phyloP scores from a whole-genome alignment of 805 yeast species.

The Dipodascopsis tothii region DNA sequence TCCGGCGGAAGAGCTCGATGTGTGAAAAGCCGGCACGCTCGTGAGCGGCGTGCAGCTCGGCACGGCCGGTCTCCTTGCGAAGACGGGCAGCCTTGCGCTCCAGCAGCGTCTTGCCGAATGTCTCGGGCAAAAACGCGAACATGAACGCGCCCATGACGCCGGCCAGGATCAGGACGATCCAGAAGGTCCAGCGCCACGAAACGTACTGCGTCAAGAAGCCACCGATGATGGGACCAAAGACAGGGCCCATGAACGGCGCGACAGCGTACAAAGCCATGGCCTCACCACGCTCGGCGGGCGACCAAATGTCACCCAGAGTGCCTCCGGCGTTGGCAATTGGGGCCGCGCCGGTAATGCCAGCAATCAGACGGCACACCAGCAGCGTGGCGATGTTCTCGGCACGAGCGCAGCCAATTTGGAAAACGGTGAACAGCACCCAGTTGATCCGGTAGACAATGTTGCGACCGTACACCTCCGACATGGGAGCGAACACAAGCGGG shows the following conservation, averaged over 20 bases:
- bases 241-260: constrained; percentile 56
- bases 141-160: constrained; percentile 43
- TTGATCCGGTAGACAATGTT: constrained; percentile 44
- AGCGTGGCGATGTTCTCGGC: constrained; percentile 48
- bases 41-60: constrained; percentile 50
- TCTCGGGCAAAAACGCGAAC: constrained; percentile 43
- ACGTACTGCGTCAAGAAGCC: constrained; percentile 47
- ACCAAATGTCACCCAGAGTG: constrained; percentile 51
- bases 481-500: constrained; percentile 72
- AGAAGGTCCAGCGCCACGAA: constrained; percentile 58
- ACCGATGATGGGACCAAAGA: constrained; percentile 40
- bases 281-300: constrained; percentile 42
- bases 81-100: constrained; percentile 40
- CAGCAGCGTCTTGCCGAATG: constrained; percentile 51
- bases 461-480: constrained; percentile 66
- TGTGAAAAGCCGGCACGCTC: constrained; percentile 31
- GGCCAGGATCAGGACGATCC: constrained; percentile 48
- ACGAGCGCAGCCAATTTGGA: constrained; percentile 45
- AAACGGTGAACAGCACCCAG: constrained; percentile 43
- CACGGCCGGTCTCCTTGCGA: constrained; percentile 49
- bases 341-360: constrained; percentile 57
- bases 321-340: constrained; percentile 64
- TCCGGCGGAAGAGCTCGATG: constrained; percentile 23
- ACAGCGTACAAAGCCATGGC: constrained; percentile 52
- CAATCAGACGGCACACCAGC: constrained; percentile 50